phyloP scores from a whole-genome alignment of 352 stramenopile species.

The Sclerospora graminicola region DNA sequence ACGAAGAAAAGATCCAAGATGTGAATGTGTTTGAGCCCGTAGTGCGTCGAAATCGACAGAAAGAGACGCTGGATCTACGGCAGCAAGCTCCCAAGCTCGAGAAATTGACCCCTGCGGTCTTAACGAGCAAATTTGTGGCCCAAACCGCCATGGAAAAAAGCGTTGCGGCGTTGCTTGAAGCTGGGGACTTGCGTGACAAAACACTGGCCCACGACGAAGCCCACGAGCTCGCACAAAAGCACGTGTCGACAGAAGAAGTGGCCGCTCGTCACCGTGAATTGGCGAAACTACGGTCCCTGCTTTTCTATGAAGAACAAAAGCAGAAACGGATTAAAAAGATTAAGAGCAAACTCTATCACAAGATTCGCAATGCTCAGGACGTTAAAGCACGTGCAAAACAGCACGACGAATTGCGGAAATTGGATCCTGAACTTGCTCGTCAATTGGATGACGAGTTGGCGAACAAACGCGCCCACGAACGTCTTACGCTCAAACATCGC shows the following conservation, averaged over 20 bases:
- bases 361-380: conserved; percentile 93
- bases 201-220: conserved; percentile 55
- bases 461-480: conserved; percentile 91
- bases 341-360: conserved; percentile 98
- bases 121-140: conserved; percentile 90
- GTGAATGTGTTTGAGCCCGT: conserved; percentile 85
- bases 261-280: conserved; percentile 86
- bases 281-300: conserved; percentile 91
- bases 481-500: conserved; percentile 96
- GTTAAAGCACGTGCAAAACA: conserved; percentile 84
- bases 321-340: conserved; percentile 98
- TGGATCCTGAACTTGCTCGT: conserved; percentile 65
- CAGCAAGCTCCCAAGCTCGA: conserved; percentile 75
- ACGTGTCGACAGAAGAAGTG: conserved; percentile 71
- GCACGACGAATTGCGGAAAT: conserved; percentile 55
- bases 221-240: conserved; percentile 62
- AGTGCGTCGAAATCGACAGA: conserved; percentile 88
- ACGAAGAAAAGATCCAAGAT: conserved; percentile 82
- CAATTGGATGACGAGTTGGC: conserved; percentile 75
- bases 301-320: conserved; percentile 99
- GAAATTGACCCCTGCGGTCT: conserved; percentile 68
- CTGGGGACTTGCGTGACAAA: conserved; percentile 49
- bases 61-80: conserved; percentile 92
- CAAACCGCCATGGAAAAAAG: conserved; percentile 87
- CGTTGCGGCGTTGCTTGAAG: conserved; percentile 53